Evolutionary conservation across 768 basidiomycete species (phyloP).

Genomic region (Leucogyrophana mollusca): DNA sequence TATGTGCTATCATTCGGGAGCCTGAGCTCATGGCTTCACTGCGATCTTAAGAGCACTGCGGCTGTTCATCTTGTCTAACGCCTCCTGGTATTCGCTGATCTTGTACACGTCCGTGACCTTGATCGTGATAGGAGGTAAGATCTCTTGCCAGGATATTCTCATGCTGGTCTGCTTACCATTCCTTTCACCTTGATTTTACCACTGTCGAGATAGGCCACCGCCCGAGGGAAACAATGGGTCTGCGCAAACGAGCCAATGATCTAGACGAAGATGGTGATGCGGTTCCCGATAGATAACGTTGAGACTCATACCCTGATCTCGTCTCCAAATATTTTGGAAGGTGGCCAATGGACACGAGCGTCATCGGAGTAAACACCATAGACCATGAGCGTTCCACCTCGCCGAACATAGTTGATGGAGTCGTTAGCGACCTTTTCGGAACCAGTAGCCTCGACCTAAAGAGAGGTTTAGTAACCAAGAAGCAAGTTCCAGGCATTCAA

Average conservation of each 20-base stretch:
- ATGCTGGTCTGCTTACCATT: conserved; percentile 40
- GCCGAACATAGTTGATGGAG: conserved; percentile 40
- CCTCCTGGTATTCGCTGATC: conserved; percentile 60
- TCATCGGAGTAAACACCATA: conserved; percentile 59
- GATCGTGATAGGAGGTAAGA: neutral
- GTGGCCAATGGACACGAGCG: conserved; percentile 52
- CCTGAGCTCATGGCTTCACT: conserved; percentile 48
- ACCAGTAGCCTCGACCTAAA: conserved; percentile 39
- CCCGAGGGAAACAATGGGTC: conserved; percentile 58
- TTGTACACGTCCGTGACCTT: conserved; percentile 58
- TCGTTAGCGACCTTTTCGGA: conserved; percentile 40
- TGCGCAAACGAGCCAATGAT: conserved; percentile 60
- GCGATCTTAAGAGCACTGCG: conserved; percentile 52
- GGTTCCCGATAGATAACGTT: too few species aligned
- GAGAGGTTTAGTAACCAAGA: neutral
- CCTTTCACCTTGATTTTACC: conserved; percentile 51
- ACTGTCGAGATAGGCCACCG: conserved; percentile 54
- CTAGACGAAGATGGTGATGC: conserved; percentile 16
- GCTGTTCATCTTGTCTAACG: conserved; percentile 65
- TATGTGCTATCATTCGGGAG: too few species aligned
- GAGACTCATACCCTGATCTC: conserved; percentile 41
- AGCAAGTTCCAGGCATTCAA: neutral
- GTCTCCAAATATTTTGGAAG: conserved; percentile 53
- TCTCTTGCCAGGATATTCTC: neutral
- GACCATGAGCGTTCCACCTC: conserved; percentile 45